Conservation (phyloP, 371 early-diverging fungal genomes). For the Mortierella sp. region DNA sequence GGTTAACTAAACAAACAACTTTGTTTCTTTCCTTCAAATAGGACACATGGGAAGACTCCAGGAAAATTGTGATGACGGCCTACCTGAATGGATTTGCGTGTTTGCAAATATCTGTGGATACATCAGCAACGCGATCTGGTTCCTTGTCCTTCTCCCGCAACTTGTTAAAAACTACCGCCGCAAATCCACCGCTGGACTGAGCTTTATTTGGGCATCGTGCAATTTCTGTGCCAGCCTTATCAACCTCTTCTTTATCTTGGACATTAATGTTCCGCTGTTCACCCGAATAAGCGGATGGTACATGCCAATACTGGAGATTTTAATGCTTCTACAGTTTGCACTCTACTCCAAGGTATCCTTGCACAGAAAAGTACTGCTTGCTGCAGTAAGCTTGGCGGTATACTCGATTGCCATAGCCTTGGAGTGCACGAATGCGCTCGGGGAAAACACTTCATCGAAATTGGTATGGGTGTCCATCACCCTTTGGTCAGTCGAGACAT, state of each 20-base stretch:
- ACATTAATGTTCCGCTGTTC: conserved; percentile 36
- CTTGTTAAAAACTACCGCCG: conserved; percentile 31
- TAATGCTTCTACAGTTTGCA: conserved; percentile 35
- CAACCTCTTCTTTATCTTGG: conserved; percentile 42
- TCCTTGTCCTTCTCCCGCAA: conserved; percentile 42
- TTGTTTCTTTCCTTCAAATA: too few relatives aligned
- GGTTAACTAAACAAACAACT: too few relatives aligned
- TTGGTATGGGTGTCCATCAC: conserved; percentile 34
- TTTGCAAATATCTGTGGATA: conserved; percentile 34
- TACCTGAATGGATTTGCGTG: conserved; percentile 24
- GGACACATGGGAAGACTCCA: too few relatives aligned
- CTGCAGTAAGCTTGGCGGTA: background rate
- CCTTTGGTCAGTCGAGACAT: conserved; percentile 37
- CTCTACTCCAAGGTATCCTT: conserved; percentile 18
- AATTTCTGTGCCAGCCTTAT: conserved; percentile 39
- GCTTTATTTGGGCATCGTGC: conserved; percentile 39
- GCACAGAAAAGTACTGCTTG: conserved; percentile 10
- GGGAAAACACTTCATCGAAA: conserved; percentile 28
- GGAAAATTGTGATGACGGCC: conserved; percentile 25
- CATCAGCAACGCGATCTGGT: conserved; percentile 36
- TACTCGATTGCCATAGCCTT: conserved; percentile 14
- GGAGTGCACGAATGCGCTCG: conserved; percentile 17
- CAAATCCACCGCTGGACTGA: conserved; percentile 23
- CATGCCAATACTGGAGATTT: conserved; percentile 32
- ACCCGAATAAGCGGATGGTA: conserved; percentile 39